phyloP scores from a whole-genome alignment of 306 rosid genomes.

The Carpinus viminea region DNA sequence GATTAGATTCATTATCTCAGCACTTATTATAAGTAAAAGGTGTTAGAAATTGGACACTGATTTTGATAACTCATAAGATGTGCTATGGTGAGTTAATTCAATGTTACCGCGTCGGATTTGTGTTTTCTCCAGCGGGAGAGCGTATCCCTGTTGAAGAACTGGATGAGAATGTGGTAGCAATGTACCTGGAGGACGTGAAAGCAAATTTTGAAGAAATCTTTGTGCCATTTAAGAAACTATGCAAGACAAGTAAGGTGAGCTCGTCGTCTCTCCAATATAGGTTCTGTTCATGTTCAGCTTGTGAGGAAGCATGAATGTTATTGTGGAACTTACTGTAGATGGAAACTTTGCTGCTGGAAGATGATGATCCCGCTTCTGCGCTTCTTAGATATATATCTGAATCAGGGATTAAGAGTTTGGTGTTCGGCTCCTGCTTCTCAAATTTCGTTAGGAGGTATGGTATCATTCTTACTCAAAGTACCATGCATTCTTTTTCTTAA shows the following conservation, averaged over 20 bases:
- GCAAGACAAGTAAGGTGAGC: constrained; percentile 53
- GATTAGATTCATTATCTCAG: too few species aligned
- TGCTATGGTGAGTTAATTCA: constrained; percentile 20
- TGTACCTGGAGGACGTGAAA: constrained; percentile 61
- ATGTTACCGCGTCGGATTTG: neutral
- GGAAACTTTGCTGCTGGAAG: constrained; percentile 79
- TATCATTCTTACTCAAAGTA: constrained; percentile 7
- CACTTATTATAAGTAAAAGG: neutral
- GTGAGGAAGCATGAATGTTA: constrained; percentile 8
- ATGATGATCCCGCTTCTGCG: constrained; percentile 72
- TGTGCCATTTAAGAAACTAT: constrained; percentile 56
- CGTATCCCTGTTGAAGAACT: constrained; percentile 58
- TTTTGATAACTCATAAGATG: constrained; percentile 25
- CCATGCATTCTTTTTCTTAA: constrained; percentile 7
- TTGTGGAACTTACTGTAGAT: constrained; percentile 46
- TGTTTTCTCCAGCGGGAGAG: constrained; percentile 61
- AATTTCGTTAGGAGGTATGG: constrained; percentile 69
- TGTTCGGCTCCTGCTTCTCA: constrained; percentile 63
- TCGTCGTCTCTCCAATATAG: constrained; percentile 12
- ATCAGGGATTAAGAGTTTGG: constrained; percentile 54
- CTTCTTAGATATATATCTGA: constrained; percentile 63
- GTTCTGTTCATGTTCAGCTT: constrained; percentile 18
- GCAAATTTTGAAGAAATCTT: constrained; percentile 63
- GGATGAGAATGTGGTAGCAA: constrained; percentile 49
- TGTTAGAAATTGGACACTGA: constrained; percentile 11